Evolutionary conservation across 1,139 yeast genomes (phyloP), one percentile per base, ranked within the genome.

Genomic region (Yarrowia galli): DNA sequence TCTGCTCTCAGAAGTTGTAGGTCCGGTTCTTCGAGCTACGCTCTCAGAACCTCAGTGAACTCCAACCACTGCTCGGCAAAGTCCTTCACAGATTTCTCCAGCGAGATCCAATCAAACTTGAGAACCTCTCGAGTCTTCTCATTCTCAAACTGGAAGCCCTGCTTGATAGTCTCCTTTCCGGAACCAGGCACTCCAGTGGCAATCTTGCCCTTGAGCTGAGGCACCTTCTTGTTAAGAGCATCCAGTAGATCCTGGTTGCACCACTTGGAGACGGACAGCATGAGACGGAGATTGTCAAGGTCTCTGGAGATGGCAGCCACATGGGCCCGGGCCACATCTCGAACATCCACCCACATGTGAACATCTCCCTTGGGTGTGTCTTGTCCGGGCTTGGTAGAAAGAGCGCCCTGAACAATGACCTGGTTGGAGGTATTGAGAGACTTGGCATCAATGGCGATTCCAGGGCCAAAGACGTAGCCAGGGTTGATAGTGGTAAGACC

Each of bases 291-390:
- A 23, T 28, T n/a, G 25, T 56, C 63, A 10, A 56, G 48, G 7
- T 5, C 3, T 18, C 73, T 73, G 63, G 78, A 80, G 23, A 84
- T 75, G 0, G 84, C 84, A 48, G 73, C 71, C 15, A 85, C 73
- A 73, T 85, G 89, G 16, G 86, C 86, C 69, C 72, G 74, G 8
- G 88, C 87, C 8, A 83, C 82, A 71, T 85, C 87, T 68, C 87
- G 79, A 1, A 85, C 88, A 71, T 85, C 87, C 45, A 82, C 78
- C 73, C 73, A 75, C 36, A 71, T 61, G 54, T 40, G 48, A 15
- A 68, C 48, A 6, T 49, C 49, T 15, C 67, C 25, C 15, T 20
- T 35, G 3, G 58, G 69, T 9, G 68, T 63, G 16, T 67, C 69
- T 4, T 48, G 38, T 4, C 53, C 53, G 28, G 68, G 53, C 51